Base-by-base conservation (phyloP, 2,329 filamentous ascomycete species). In the Hypoxylon sp. region DNA sequence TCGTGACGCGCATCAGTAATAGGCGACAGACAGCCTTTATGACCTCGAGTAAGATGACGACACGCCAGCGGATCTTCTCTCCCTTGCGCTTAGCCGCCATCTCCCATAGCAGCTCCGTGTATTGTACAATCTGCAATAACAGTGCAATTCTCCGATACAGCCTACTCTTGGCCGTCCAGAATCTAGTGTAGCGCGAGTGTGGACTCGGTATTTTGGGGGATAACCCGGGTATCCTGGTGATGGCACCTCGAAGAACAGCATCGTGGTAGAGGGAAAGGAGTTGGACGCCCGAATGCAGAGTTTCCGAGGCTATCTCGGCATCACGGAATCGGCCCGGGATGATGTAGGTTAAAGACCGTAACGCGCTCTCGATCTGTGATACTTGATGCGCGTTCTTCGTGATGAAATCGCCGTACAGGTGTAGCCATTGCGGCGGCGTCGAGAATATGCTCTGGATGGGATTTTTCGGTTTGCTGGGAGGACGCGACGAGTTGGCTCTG, bases 81-180 rank as follows among this genome's bases (percentile, higher is more conserved):
- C 93, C 92, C 67, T 89, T 89, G 50, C 95, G 87, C 79, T 97
- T 96, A 26, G 94, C 94, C 26, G 91, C 88, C 96, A 99, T 99
- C 78, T 99, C 96, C 86, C 95, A 96, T n/a, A 99, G 81, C 28
- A 99, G 83, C 80, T 99, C 93, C 0, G 94, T 97, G 76, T 98
- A 98, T 71, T 96, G 92, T 24, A 97, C 91, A 80, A 97, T 91
- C 76, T 97, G 93, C 50, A 99, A 82, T 3, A 93, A 82, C 69
- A 94, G 85, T 40, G 95, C 94, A 57, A 96, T 88, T 63, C 92
- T 87, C 63, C 90, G 88, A 78, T 99, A 99, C 8, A 93, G 83
- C 3, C 85, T 82, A 73, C 84, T 88, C 71, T 85, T 85, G 58
- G 83, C 78, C 5, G 86, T 83, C 89, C 89, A 91, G 78, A 88